phyloP scores from a whole-genome alignment of 192 early-diverging fungal species.

The Backusella tarrabulga region DNA sequence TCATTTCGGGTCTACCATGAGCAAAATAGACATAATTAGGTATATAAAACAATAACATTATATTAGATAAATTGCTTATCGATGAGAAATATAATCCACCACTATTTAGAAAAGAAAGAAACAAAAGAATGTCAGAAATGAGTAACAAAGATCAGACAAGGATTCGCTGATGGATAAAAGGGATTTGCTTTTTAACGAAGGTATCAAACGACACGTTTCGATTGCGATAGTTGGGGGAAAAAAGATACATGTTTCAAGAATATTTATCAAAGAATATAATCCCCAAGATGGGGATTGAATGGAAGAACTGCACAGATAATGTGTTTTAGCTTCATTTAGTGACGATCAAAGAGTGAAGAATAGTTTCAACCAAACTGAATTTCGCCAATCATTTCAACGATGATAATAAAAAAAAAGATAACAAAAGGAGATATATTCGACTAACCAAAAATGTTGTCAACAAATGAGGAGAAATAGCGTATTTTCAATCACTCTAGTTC shows the following conservation, averaged over 20 bases:
- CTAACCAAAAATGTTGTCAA: neutral
- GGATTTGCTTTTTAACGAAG: neutral
- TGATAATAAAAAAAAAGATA: neutral
- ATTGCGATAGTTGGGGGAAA: neutral
- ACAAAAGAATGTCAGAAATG: neutral
- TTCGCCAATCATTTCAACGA: neutral
- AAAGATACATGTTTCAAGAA: neutral
- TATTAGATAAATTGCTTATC: neutral
- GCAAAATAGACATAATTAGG: neutral
- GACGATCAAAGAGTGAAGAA: neutral
- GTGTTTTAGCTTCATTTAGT: neutral
- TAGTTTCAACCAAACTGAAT: neutral
- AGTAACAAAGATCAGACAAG: too few species aligned
- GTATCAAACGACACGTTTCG: neutral
- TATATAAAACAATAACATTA: neutral
- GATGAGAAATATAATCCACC: neutral
- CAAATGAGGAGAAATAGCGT: neutral
- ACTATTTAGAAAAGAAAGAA: neutral
- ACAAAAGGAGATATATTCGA: neutral
- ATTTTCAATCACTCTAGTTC: neutral
- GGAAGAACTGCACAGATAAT: neutral
- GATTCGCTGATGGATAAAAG: neutral
- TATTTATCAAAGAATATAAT: neutral
- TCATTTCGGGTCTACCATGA: neutral
- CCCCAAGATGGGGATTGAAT: neutral